Evolutionary conservation across 257 asterid species (phyloP), one percentile per base, ranked within the genome.

Genomic region (Fraxinus americana): DNA sequence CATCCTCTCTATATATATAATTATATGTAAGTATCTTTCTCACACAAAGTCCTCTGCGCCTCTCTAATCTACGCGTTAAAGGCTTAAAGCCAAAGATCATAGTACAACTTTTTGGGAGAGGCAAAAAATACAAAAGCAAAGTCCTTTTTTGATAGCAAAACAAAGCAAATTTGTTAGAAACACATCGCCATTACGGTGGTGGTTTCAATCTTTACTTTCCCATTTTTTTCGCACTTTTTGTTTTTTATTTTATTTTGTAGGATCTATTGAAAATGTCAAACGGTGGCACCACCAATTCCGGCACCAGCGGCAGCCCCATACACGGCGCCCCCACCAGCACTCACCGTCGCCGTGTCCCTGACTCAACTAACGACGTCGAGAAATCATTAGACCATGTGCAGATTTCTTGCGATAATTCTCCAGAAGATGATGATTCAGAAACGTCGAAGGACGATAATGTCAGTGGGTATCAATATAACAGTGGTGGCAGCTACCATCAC

Each of bases 291-390:
- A 29, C 79, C 41, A 81, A 72, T 66, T 54, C 90, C 43, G 80
- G 82, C 77, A 74, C 73, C 68, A 71, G 59, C 85, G 77, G 81
- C 50, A 70, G 81, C 76, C 89, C 85, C 30, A 57, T 78, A 50
- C 82, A 79, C 69, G 82, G 81, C 17, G 54, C 81, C 68, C 73
- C 88, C 87, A 78, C 78, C 45, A 72, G 92, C 23, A 91, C 89
- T 80, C 94, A 86, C 86, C 96, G 98, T 74, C 94, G 98, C 75
- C 97, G 98, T 67, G 82, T 79, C 17, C 82, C 85, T 0, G 97
- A 91, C 2, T 1, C 78, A 2, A 80, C 19, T 13, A 39, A 27
- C 67, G 97, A 92, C 2, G 80, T 79, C 8, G 89, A 89, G 8
- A 88, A 83, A 45, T 74, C 81, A 63, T 71, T 69, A 27, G 96